Evolutionary conservation across 225 moss, liverwort and hornwort species (phyloP).

Genomic region (Anthoceros angustus): DNA sequence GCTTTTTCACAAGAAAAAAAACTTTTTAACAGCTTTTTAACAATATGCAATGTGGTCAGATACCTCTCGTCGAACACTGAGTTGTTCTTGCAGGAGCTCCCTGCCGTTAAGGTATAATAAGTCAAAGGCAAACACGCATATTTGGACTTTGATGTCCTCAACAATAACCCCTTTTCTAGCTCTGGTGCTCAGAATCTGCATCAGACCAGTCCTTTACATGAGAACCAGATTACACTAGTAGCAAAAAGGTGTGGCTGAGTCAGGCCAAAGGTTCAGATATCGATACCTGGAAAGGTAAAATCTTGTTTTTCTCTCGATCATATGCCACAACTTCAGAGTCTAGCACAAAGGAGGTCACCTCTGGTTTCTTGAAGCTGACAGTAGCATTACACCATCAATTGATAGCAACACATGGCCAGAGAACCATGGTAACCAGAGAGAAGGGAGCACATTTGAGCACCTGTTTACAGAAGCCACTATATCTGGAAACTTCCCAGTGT

Average conservation of each 20-base stretch:
- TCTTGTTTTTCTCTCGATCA: constrained; percentile 61
- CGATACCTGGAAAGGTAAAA: constrained; percentile 85
- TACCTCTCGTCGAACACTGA: constrained; percentile 71
- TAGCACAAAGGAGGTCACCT: constrained; percentile 50
- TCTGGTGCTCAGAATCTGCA: constrained; percentile 80
- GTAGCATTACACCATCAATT: not conserved
- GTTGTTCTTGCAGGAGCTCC: constrained; percentile 72
- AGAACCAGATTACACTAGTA: not conserved
- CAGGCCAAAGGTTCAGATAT: not conserved
- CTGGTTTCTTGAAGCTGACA: constrained; percentile 53
- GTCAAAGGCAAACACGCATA: constrained; percentile 92
- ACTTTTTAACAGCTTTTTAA: too few relatives aligned
- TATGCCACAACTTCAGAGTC: constrained; percentile 96
- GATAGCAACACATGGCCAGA: not conserved
- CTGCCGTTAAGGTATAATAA: constrained; percentile 71
- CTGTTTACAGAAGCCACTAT: constrained; percentile 52
- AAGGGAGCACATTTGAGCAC: constrained; percentile 13
- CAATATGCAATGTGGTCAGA: not conserved
- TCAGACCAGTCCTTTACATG: not conserved
- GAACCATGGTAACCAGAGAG: not conserved
- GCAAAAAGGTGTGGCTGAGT: not conserved
- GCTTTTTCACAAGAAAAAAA: not conserved
- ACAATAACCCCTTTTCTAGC: constrained; percentile 74
- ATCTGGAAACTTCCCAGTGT: constrained; percentile 89
- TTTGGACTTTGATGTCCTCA: constrained; percentile 73